These are phyloP conservation scores for Cladosporium sp. DNA, from an alignment of 2,329 filamentous ascomycete species.

Conservation along the genomic window DNA sequence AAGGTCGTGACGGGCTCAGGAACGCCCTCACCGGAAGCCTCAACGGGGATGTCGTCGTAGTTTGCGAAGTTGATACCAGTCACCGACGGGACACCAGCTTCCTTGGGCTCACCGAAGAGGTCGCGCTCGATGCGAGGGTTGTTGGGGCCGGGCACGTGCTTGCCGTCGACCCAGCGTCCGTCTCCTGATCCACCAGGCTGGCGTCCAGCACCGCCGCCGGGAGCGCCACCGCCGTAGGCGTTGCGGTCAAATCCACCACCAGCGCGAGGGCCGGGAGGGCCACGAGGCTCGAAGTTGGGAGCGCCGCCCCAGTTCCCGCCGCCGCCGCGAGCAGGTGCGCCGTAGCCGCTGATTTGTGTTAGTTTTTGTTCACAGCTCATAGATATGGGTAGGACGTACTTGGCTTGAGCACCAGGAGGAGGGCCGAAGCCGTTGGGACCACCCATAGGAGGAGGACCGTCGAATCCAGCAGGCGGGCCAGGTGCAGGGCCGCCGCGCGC, in stretches of 20 bases:
- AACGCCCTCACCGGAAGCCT: slow-evolving; percentile 90
- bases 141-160: slow-evolving; percentile 85
- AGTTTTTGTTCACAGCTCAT: slow-evolving; percentile 15
- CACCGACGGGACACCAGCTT: slow-evolving; percentile 83
- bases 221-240: slow-evolving; percentile 58
- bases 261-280: slow-evolving; percentile 20
- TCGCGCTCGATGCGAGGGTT: slow-evolving; percentile 93
- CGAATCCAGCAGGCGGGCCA: slow-evolving; percentile 54
- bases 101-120: slow-evolving; percentile 87
- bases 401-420: slow-evolving; percentile 61
- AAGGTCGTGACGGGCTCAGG: slow-evolving; percentile 89
- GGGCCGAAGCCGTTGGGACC: slow-evolving; percentile 65
- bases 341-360: slow-evolving; percentile 48
- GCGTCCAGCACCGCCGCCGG: slow-evolving; percentile 55
- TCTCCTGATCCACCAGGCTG: slow-evolving; percentile 82
- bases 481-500: slow-evolving; percentile 38
- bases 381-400: slow-evolving; percentile 42
- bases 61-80: slow-evolving; percentile 99
- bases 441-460: slow-evolving; percentile 45
- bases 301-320: slow-evolving; percentile 53
- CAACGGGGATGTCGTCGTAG: slow-evolving; percentile 98
- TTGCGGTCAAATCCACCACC: slow-evolving; percentile 57
- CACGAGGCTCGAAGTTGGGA: slow-evolving; percentile 57
- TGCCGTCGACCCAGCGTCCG: slow-evolving; percentile 94
- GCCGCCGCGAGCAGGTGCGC: slow-evolving; percentile 37